These are phyloP conservation scores for Ceratorhiza oryzae-sativae DNA, from an alignment of 1,284 basidiomycete species.

Conservation along the genomic window DNA sequence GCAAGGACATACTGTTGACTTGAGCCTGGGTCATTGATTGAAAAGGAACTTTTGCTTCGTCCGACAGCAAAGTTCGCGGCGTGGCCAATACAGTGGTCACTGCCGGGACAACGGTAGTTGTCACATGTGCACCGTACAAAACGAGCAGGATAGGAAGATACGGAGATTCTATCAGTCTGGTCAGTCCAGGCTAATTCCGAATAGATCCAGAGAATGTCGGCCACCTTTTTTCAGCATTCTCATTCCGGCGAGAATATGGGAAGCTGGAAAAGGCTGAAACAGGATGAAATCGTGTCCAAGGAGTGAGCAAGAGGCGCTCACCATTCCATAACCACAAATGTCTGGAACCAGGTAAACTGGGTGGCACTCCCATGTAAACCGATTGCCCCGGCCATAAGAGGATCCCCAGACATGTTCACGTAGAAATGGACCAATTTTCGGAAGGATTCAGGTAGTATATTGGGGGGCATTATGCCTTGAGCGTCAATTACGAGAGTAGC, in stretches of 20 bases:
- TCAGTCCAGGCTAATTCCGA: too few species aligned
- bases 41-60: not conserved
- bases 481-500: constrained; percentile 70
- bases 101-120: constrained; percentile 25
- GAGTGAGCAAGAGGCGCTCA: constrained; percentile 36
- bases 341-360: constrained; percentile 64
- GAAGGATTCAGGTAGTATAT: constrained; percentile 58
- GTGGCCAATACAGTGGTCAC: constrained; percentile 33
- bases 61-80: constrained; percentile 4
- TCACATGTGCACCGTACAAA: constrained; percentile 31
- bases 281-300: not conserved
- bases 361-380: constrained; percentile 54
- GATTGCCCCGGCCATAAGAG: constrained; percentile 63
- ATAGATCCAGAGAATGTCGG: too few species aligned
- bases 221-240: constrained; percentile 70
- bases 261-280: constrained; percentile 70
- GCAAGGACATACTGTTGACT: constrained; percentile 11
- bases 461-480: constrained; percentile 69
- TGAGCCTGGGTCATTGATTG: constrained; percentile 24
- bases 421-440: constrained; percentile 53
- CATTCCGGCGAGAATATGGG: constrained; percentile 75
- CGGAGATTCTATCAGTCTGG: constrained; percentile 3
- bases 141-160: constrained; percentile 22
- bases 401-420: constrained; percentile 64
- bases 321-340: constrained; percentile 66